Percentiles rank a stretch among this genome's conserved stretches.
These are phyloP conservation scores for Sonneratia alba DNA, from an alignment of 345 rosid species.

Conservation along the genomic window DNA sequence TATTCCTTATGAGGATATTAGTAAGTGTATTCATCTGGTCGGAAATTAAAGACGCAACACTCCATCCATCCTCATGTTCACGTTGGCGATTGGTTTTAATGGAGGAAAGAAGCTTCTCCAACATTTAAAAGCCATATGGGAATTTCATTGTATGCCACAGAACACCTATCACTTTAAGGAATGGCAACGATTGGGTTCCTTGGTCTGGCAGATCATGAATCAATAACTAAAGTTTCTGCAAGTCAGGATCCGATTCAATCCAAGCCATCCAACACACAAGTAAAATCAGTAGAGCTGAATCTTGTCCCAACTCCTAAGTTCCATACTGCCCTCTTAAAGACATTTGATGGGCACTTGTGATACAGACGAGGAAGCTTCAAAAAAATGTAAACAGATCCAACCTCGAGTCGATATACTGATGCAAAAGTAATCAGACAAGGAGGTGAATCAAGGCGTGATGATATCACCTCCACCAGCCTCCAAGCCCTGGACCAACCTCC, in stretches of 20 bases:
- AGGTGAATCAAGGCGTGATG: neutral
- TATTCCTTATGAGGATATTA: no score
- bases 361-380: neutral
- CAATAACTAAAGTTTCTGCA: no score
- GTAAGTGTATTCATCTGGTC: no score
- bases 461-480: neutral
- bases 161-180: no score
- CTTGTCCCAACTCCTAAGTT: neutral
- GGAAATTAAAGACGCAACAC: no score
- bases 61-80: no score
- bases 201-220: neutral
- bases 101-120: no score
- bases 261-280: neutral
- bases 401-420: neutral
- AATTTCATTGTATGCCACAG: no score
- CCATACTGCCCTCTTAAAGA: neutral
- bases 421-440: neutral
- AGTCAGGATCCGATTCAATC: neutral
- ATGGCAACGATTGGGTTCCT: neutral
- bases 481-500: slow-evolving; percentile 60
- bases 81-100: no score
- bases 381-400: neutral
- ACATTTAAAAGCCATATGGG: no score
- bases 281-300: neutral
- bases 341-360: neutral